Conservation (phyloP, 2,329 filamentous ascomycete species). For the Cercospora nicotianae region DNA sequence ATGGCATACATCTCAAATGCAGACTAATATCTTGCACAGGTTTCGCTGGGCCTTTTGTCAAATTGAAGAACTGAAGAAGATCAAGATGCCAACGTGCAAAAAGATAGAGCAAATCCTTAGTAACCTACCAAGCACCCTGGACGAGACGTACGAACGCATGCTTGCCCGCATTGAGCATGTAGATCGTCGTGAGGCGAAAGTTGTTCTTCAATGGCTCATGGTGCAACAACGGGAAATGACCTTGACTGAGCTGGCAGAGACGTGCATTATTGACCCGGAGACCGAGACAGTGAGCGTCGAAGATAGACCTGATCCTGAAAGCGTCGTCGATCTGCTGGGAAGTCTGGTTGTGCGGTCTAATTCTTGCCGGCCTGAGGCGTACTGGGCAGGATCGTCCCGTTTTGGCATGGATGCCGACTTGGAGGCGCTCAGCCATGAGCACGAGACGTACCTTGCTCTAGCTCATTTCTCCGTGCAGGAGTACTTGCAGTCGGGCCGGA, state of each 20-base stretch:
- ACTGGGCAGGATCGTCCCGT: too few species aligned
- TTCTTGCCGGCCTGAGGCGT: too few species aligned
- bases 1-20: too few species aligned
- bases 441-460: too few species aligned
- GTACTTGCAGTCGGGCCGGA: too few species aligned
- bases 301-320: background rate
- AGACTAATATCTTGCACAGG: constrained; percentile 12
- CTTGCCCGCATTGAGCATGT: constrained; percentile 15
- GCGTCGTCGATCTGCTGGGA: background rate
- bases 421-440: too few species aligned
- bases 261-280: constrained; percentile 2
- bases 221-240: constrained; percentile 23
- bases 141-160: constrained; percentile 32
- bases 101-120: constrained; percentile 16
- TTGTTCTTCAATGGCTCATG: constrained; percentile 24
- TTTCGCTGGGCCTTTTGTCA: constrained; percentile 32
- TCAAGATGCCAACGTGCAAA: constrained; percentile 12
- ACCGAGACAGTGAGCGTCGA: background rate
- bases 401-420: too few species aligned
- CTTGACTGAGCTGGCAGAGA: constrained; percentile 25
- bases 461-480: too few species aligned
- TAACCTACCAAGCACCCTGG: constrained; percentile 22
- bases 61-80: constrained; percentile 25
- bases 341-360: too few species aligned
- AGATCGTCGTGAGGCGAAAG: constrained; percentile 12